Conservation (phyloP, 2,329 filamentous ascomycete genomes). For the Neurospora sp. region DNA sequence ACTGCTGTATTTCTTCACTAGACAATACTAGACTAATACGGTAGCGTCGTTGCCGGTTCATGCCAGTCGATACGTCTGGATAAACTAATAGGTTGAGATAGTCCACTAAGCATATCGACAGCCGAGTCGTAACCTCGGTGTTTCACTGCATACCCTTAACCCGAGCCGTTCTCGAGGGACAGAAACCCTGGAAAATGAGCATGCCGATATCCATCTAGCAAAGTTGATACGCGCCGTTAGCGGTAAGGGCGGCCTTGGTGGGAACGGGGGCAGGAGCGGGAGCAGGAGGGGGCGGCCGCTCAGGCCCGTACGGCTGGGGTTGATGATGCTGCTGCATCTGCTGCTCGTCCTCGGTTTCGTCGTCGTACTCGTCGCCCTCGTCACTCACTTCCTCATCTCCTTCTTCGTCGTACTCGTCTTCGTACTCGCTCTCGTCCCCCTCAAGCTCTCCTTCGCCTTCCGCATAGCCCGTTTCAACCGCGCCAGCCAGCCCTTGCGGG, state of each 20-base stretch:
- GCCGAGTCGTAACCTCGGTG: background rate
- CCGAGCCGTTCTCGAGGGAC: background rate
- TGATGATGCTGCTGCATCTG: slow-evolving; percentile 20
- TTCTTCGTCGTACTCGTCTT: slow-evolving; percentile 46
- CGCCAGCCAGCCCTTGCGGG: slow-evolving; percentile 46
- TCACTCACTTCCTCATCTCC: slow-evolving; percentile 39
- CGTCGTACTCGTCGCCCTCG: slow-evolving; percentile 23
- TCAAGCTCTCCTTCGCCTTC: slow-evolving; percentile 53
- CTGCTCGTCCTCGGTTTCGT: slow-evolving; percentile 26
- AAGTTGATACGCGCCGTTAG: slow-evolving; percentile 27
- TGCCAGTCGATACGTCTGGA: background rate
- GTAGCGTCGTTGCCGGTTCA: background rate
- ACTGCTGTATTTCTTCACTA: background rate
- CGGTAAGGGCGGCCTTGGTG: slow-evolving; percentile 20
- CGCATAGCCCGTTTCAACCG: slow-evolving; percentile 52
- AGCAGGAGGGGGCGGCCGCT: slow-evolving; percentile 33
- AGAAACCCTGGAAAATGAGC: background rate
- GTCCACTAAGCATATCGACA: background rate
- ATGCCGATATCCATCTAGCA: background rate
- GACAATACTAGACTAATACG: background rate
- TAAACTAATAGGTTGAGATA: background rate
- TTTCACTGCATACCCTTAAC: background rate
- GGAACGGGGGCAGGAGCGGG: slow-evolving; percentile 7
- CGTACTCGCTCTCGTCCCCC: slow-evolving; percentile 55
- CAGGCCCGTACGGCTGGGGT: slow-evolving; percentile 37